Evolutionary conservation across 2,329 filamentous ascomycete genomes (phyloP), one percentile per base, ranked within the genome.

Genomic region (Diplodia corticola): DNA sequence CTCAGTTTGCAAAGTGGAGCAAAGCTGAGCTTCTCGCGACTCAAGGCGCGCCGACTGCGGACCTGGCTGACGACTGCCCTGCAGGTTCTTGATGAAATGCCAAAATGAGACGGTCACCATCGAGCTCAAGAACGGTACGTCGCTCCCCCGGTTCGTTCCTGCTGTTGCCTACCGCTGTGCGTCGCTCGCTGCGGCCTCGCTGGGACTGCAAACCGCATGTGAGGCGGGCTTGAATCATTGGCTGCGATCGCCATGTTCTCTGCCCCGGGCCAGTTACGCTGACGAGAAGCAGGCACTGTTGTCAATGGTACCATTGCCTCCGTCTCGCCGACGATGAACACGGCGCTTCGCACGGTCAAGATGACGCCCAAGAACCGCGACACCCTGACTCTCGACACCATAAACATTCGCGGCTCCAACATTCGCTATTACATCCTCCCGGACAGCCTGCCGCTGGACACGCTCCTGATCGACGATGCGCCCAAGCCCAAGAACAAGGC

Each of bases 401-500:
- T 99, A 87, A 97, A 96, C 82, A 91, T 99, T 71, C 92, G 95
- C 71, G 95, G 95, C 73, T 96, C 91, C 69, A 97, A 93, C 22
- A 96, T 99, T 78, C 89, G 95, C 80, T 97, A 97, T 82, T 94
- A 91, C 78, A 97, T 99, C 78, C 89, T 99, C 12, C 95, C 95
- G 66, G 95, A 99, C 82, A 95, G 91, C 69, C 86, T 99, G 74
- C 94, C 94, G 46, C 86, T 99, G 70, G 95, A 99, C 80, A 97
- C 94, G 48, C 86, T 99, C 63, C 86, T 99, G 69, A 93, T 99
- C 72, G 95, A 99, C 78, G 95, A 99, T 81, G 89, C 92, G 74
- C 93, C 94, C 61, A 99, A 99, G 85, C 94, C 95, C 68, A 98
- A 98, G 90, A 99, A 99, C 83, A 99, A 99, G 88, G 94, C 95